These are phyloP conservation scores for Saccharomycopsis hybrid DNA, from an alignment of 1,139 yeast species.

Conservation along the genomic window DNA sequence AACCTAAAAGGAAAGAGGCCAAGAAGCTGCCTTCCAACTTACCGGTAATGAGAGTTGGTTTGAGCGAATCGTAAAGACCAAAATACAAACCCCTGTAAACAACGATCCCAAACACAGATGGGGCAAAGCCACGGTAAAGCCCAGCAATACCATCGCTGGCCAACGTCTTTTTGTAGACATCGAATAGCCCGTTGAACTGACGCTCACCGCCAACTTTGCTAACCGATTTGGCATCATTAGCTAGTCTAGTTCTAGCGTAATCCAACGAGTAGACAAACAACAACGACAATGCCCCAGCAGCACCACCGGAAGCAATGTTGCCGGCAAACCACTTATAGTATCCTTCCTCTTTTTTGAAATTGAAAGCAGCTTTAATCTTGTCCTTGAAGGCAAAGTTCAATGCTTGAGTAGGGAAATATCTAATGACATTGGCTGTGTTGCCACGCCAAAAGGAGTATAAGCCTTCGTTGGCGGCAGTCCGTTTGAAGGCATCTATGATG, in stretches of 20 bases:
- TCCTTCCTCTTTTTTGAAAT: conserved; percentile 62
- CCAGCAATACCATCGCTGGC: conserved; percentile 75
- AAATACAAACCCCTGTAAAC: conserved; percentile 83
- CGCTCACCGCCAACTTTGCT: conserved; percentile 61
- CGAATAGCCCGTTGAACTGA: conserved; percentile 72
- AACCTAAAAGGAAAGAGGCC: conserved; percentile 72
- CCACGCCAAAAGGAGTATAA: conserved; percentile 73
- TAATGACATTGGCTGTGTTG: conserved; percentile 77
- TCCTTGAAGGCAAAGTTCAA: conserved; percentile 82
- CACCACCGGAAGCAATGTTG: conserved; percentile 80
- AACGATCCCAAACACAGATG: conserved; percentile 73
- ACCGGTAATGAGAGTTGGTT: conserved; percentile 70
- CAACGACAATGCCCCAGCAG: conserved; percentile 75
- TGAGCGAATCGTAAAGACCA: conserved; percentile 74
- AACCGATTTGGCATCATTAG: conserved; percentile 72
- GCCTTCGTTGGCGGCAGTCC: conserved; percentile 72
- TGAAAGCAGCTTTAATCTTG: conserved; percentile 71
- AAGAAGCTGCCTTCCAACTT: conserved; percentile 64
- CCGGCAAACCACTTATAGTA: conserved; percentile 71
- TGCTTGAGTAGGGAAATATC: conserved; percentile 84
- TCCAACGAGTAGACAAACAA: conserved; percentile 74
- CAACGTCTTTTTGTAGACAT: conserved; percentile 71
- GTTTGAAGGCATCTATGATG: conserved; percentile 64
- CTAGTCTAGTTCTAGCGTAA: conserved; percentile 80
- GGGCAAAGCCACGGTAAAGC: conserved; percentile 80